phyloP scores from a whole-genome alignment of 306 rosid genomes.

The Sechiopsis laciniata region DNA sequence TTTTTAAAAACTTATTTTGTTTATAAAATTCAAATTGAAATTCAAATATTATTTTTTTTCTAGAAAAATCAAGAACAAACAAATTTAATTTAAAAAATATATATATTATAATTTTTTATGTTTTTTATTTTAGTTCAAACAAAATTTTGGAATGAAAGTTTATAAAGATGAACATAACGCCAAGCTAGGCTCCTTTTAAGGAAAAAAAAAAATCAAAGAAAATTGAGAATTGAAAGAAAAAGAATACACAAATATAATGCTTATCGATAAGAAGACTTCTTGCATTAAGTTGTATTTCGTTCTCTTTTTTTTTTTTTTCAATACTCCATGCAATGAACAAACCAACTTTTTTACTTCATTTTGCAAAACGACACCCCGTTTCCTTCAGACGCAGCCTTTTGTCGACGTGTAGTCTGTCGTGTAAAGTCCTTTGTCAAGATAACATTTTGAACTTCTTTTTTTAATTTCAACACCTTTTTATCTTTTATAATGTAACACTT shows the following conservation, averaged over 20 bases:
- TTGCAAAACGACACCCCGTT: slow-evolving; percentile 2
- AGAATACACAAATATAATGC: neutral
- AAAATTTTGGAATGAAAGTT: too few species aligned
- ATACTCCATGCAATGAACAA: too few species aligned
- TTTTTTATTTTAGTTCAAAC: too few species aligned
- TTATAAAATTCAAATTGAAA: too few species aligned
- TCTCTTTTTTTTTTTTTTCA: too few species aligned
- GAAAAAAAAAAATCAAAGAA: neutral
- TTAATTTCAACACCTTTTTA: neutral
- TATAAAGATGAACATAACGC: too few species aligned
- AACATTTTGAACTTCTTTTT: neutral
- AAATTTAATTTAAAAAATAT: too few species aligned
- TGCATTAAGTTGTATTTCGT: neutral
- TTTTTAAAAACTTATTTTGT: too few species aligned
- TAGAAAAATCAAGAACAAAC: too few species aligned
- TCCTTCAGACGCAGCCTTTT: slow-evolving; percentile 8
- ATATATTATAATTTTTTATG: too few species aligned
- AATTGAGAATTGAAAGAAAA: too few species aligned
- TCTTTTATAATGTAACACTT: neutral
- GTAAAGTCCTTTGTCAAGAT: slow-evolving; percentile 10
- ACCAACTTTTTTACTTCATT: neutral
- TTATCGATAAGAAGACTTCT: slow-evolving; percentile 16
- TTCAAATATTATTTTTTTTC: too few species aligned
- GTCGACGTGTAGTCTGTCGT: slow-evolving; percentile 20
- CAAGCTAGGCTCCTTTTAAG: neutral